Evolutionary conservation across 106 monocot species (phyloP), one percentile per base, ranked within the genome.

Genomic region (Dioscorea zingiberensis): DNA sequence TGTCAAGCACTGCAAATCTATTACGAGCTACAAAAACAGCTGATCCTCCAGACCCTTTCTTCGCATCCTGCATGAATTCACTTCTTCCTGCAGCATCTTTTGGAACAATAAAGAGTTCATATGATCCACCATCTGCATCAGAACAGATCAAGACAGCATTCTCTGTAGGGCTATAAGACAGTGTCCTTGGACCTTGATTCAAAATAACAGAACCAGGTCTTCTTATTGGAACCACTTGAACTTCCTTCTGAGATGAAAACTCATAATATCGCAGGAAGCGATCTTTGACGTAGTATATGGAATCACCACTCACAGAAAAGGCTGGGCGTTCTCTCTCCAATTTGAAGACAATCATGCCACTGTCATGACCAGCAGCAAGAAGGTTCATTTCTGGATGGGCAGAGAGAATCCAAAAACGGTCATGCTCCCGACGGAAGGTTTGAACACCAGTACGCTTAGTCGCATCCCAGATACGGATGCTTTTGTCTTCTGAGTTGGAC

Each of bases 301-400:
- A 73, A 65, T 93, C 88, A 2, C 82, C 84, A 65, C 79, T 79
- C 12, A 93, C 72, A 67, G 85, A 73, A 64, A 93, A 93, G 47
- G 88, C 93, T 47, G 88, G 93, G 11, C 93, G 82, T 58, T 93
- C 93, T 63, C 87, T 81, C 69, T 93, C 92, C 38, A 93, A 70
- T 72, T 93, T 93, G 68, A 93, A 93, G 44, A 93, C 92, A 53
- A 93, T 82, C 92, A 93, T 93, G n/a, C 92, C 92, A 58, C 84
- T 84, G 67, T 93, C 93, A 77, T 93, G 93, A 21, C 93, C 93
- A 48, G 93, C 93, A 21, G 93, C 93, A 60, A 93, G 80, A 47
- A 93, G 85, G 67, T 93, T 93, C 80, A 93, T 83, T 65, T 93
- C 93, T 44, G 93, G 85, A 54, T 93, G 93, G 2, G 87, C 87